phyloP scores from a whole-genome alignment of 768 basidiomycete species.

The Boletus edulis region DNA sequence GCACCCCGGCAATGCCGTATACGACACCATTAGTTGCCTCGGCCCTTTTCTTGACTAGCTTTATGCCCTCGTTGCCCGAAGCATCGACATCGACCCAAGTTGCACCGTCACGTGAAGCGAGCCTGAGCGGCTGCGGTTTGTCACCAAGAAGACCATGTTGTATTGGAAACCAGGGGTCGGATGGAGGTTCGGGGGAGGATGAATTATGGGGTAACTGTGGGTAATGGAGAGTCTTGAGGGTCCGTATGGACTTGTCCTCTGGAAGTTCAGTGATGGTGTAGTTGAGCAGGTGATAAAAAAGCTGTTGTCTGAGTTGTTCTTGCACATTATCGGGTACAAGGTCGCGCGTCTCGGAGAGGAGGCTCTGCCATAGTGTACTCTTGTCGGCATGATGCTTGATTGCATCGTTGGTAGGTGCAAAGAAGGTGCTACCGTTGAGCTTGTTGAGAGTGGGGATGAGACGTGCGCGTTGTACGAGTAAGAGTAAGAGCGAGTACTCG shows the following conservation, averaged over 20 bases:
- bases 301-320: slow-evolving; percentile 80
- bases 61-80: slow-evolving; percentile 71
- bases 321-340: slow-evolving; percentile 74
- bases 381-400: slow-evolving; percentile 48
- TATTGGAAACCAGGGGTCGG: slow-evolving; percentile 82
- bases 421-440: slow-evolving; percentile 80
- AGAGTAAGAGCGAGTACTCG: slow-evolving; percentile 74
- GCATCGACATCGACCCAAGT: slow-evolving; percentile 70
- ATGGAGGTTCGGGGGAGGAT: slow-evolving; percentile 65
- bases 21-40: slow-evolving; percentile 76
- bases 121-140: slow-evolving; percentile 77
- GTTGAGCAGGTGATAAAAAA: slow-evolving; percentile 94
- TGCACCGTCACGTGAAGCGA: slow-evolving; percentile 48
- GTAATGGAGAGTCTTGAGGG: slow-evolving; percentile 65
- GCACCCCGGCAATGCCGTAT: slow-evolving; percentile 69
- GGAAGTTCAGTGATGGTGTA: slow-evolving; percentile 55
- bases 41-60: slow-evolving; percentile 55
- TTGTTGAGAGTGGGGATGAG: slow-evolving; percentile 91
- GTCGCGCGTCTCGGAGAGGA: slow-evolving; percentile 27
- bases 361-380: slow-evolving; percentile 32
- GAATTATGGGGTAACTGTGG: slow-evolving; percentile 59
- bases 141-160: slow-evolving; percentile 80
- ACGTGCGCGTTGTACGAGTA: slow-evolving; percentile 76
- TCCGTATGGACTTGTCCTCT: slow-evolving; percentile 35
- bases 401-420: slow-evolving; percentile 95